These are phyloP conservation scores for Penstemon newberryi DNA, from an alignment of 257 asterid species.

Conservation along the genomic window DNA sequence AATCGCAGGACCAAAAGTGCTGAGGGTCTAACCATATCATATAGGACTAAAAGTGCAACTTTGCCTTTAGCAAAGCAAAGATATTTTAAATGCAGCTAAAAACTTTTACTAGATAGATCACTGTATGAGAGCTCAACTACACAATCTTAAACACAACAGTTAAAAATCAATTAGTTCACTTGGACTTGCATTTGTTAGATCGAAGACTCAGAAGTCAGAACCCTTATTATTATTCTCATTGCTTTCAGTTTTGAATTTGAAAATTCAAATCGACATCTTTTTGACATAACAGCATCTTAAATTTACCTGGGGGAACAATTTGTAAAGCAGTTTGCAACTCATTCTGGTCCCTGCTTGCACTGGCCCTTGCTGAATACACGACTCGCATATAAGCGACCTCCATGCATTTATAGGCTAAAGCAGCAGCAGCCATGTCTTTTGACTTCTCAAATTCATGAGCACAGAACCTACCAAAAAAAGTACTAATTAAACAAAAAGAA, in stretches of 20 bases:
- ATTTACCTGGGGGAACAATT: conserved; percentile 77
- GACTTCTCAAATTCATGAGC: conserved; percentile 90
- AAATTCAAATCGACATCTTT: too few relatives aligned
- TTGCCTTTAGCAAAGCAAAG: conserved; percentile 4
- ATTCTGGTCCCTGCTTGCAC: conserved; percentile 68
- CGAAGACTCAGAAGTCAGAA: too few relatives aligned
- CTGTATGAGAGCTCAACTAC: conserved; percentile 2
- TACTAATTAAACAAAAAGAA: conserved; percentile 31
- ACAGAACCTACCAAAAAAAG: conserved; percentile 62
- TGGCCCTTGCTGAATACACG: conserved; percentile 63
- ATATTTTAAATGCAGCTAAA: conserved; percentile 19
- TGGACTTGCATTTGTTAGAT: too few relatives aligned
- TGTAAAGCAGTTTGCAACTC: conserved; percentile 79
- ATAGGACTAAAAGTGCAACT: too few relatives aligned
- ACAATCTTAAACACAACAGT: too few relatives aligned
- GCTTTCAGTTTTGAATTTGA: too few relatives aligned
- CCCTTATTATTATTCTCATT: too few relatives aligned
- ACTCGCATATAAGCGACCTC: conserved; percentile 95
- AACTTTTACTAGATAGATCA: neutral
- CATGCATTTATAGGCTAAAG: conserved; percentile 92
- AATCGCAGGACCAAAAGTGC: too few relatives aligned
- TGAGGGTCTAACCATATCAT: too few relatives aligned
- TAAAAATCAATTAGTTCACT: too few relatives aligned
- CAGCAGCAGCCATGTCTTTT: conserved; percentile 89
- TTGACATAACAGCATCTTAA: conserved; percentile 20